These are phyloP conservation scores for Camelina hispida DNA, from an alignment of 345 rosid genomes.

Conservation along the genomic window DNA sequence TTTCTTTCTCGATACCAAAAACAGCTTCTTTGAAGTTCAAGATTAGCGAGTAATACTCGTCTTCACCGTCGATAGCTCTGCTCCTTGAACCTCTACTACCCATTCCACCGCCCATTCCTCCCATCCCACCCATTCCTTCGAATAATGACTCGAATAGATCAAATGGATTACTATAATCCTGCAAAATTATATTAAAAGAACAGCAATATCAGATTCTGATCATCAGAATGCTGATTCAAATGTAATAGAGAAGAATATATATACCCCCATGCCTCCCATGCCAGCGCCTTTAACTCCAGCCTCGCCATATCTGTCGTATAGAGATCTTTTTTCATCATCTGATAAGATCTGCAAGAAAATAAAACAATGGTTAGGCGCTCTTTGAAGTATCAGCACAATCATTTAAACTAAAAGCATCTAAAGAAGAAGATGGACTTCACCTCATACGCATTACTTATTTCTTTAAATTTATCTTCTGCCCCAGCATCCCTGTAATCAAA, in stretches of 20 bases:
- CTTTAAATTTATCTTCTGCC: constrained; percentile 95
- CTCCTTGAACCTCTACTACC: constrained; percentile 76
- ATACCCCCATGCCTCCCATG: constrained; percentile 93
- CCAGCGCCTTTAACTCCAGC: constrained; percentile 97
- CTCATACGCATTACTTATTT: constrained; percentile 98
- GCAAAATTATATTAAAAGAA: constrained; percentile 8
- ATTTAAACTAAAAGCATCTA: neutral
- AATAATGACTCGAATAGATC: constrained; percentile 91
- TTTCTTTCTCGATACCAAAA: constrained; percentile 92
- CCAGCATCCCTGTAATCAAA: constrained; percentile 72
- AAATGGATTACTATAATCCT: constrained; percentile 98
- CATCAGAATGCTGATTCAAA: constrained; percentile 8
- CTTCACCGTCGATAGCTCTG: constrained; percentile 88
- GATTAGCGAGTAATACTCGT: constrained; percentile 81
- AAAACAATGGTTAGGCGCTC: constrained; percentile 20
- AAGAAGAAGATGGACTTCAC: constrained; percentile 50
- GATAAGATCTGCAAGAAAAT: constrained; percentile 71
- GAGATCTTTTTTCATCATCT: constrained; percentile 92
- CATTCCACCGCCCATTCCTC: constrained; percentile 74
- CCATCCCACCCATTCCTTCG: constrained; percentile 92
- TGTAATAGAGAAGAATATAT: neutral
- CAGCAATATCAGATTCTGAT: neutral
- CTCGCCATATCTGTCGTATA: constrained; percentile 96
- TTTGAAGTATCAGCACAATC: neutral
- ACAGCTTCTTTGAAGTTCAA: constrained; percentile 92